Percentiles rank a stretch among this genome's conserved stretches.
Evolutionary conservation across 805 yeast genomes (phyloP).

Genomic region (Brettanomyces nanus): DNA sequence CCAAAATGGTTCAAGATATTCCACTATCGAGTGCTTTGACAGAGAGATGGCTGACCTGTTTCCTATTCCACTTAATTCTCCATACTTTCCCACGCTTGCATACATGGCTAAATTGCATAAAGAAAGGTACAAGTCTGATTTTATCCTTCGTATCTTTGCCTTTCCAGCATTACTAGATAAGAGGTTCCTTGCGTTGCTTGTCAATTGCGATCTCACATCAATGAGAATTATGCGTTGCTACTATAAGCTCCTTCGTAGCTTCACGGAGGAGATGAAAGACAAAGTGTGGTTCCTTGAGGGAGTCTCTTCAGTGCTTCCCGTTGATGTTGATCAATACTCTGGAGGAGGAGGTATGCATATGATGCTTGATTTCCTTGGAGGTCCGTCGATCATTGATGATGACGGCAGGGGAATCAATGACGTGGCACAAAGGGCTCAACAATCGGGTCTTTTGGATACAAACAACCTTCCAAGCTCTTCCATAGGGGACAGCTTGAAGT

Average conservation of each 20-base stretch:
- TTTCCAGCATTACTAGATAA: constrained; percentile 89
- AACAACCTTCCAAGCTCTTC: constrained; percentile 49
- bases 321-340: constrained; percentile 82
- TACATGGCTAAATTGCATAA: constrained; percentile 75
- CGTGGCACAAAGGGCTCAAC: constrained; percentile 35
- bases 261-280: constrained; percentile 81
- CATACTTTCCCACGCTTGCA: constrained; percentile 81
- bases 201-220: constrained; percentile 80
- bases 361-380: constrained; percentile 84
- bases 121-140: constrained; percentile 78
- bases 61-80: constrained; percentile 77
- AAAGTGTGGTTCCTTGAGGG: constrained; percentile 93
- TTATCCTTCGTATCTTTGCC: constrained; percentile 79
- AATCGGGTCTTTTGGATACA: constrained; percentile 41
- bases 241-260: constrained; percentile 71
- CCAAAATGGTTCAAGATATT: constrained; percentile 26
- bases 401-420: constrained; percentile 31
- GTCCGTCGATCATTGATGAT: constrained; percentile 33
- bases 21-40: constrained; percentile 76
- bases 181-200: constrained; percentile 63
- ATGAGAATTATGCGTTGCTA: constrained; percentile 88
- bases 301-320: constrained; percentile 79
- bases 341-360: constrained; percentile 91
- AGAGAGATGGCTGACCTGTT: constrained; percentile 76
- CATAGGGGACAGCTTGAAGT: constrained; percentile 34